Evolutionary conservation across 208 protist species (phyloP).

Genomic region (Crithidia fasciculata): DNA sequence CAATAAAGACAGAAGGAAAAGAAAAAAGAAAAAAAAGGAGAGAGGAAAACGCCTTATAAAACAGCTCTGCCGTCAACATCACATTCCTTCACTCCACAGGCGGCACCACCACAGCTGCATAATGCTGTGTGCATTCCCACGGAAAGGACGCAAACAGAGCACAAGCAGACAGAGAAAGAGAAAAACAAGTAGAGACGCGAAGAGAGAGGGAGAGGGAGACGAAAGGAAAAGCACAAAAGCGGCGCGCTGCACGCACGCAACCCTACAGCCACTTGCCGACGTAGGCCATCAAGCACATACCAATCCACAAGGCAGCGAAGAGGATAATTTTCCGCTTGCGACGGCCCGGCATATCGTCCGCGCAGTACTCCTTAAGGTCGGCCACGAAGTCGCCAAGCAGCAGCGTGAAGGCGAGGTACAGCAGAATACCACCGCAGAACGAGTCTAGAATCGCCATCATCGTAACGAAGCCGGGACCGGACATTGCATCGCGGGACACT

Average conservation of each 20-base stretch:
- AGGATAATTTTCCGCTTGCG: slow-evolving; percentile 24
- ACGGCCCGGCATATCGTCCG: slow-evolving; percentile 13
- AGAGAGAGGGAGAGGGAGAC: too few species aligned
- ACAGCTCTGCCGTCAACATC: too few species aligned
- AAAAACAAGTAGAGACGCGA: too few species aligned
- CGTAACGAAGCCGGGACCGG: slow-evolving; percentile 38
- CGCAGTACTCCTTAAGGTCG: slow-evolving; percentile 33
- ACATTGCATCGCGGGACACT: slow-evolving; percentile 39
- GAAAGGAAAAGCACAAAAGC: background rate
- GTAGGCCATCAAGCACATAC: slow-evolving; percentile 52
- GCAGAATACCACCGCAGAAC: slow-evolving; percentile 71
- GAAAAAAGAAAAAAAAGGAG: too few species aligned
- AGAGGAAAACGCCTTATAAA: too few species aligned
- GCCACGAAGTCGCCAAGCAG: slow-evolving; percentile 65
- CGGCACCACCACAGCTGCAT: too few species aligned
- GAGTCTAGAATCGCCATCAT: slow-evolving; percentile 56
- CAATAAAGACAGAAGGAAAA: too few species aligned
- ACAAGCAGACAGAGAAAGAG: too few species aligned
- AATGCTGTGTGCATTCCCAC: too few species aligned
- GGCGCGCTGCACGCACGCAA: too few species aligned
- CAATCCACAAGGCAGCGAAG: slow-evolving; percentile 43
- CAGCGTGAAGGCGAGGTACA: slow-evolving; percentile 74
- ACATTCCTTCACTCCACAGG: too few species aligned
- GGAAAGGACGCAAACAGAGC: too few species aligned
- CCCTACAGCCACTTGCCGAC: slow-evolving; percentile 56